phyloP scores from a whole-genome alignment of 257 asterid species.

The Petunia secreta region DNA sequence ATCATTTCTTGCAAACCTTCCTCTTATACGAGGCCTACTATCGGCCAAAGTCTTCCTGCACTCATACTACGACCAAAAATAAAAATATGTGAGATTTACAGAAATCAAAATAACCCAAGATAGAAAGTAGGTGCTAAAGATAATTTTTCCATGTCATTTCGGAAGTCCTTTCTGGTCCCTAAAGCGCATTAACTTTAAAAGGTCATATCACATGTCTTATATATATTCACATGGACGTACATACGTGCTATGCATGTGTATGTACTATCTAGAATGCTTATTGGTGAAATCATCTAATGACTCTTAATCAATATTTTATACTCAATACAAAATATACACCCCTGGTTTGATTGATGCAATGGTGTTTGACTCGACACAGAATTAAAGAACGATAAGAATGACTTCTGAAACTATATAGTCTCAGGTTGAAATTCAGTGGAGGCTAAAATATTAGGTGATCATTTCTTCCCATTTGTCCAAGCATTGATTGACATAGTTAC shows the following conservation, averaged over 20 bases:
- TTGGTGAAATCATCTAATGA: neutral
- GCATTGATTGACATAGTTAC: too few species aligned
- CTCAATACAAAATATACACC: too few species aligned
- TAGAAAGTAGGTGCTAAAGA: neutral
- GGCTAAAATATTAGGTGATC: too few species aligned
- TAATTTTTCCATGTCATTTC: neutral
- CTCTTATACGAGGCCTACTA: conserved; percentile 83
- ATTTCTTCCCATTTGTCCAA: too few species aligned
- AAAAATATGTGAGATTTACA: neutral
- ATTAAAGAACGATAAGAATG: too few species aligned
- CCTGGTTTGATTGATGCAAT: too few species aligned
- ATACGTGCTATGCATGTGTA: conserved; percentile 17
- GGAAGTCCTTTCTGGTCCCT: conserved; percentile 11
- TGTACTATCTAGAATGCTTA: neutral
- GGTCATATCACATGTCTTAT: neutral
- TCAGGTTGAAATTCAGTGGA: too few species aligned
- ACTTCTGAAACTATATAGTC: too few species aligned
- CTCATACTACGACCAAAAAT: conserved; percentile 60
- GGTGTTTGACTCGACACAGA: too few species aligned
- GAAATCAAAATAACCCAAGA: neutral
- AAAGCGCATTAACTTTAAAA: neutral
- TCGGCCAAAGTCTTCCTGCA: conserved; percentile 93
- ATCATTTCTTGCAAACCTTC: conserved; percentile 79
- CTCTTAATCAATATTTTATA: neutral
- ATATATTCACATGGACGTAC: neutral